Conservation (phyloP, 202 grass and related monocot genomes). For the Panicum virgatum region DNA sequence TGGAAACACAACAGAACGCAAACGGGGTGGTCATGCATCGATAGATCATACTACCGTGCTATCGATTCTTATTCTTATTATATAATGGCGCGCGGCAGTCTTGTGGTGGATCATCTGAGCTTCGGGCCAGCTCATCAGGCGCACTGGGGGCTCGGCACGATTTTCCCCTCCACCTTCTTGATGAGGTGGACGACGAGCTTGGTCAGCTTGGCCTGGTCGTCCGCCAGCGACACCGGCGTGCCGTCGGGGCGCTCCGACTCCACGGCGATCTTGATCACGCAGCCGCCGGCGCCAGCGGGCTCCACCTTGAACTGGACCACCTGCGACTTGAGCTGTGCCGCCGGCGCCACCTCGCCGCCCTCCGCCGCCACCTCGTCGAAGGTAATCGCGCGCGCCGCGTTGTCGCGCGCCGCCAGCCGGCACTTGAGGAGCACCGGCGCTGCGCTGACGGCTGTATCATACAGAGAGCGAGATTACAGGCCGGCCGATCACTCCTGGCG, state of each 20-base stretch:
- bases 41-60: background rate
- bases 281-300: background rate
- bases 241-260: conserved; percentile 35
- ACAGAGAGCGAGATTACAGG: no score
- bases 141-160: conserved; percentile 25
- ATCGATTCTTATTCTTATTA: background rate
- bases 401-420: background rate
- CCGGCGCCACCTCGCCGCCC: background rate
- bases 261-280: background rate
- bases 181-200: background rate
- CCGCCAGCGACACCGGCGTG: conserved; percentile 1
- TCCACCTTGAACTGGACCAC: conserved; percentile 11
- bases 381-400: background rate
- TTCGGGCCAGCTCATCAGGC: background rate
- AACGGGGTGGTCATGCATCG: background rate
- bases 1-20: background rate
- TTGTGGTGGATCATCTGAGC: background rate
- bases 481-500: background rate
- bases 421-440: background rate
- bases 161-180: conserved; percentile 39
- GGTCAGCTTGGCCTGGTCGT: background rate
- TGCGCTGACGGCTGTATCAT: background rate
- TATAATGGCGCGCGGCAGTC: background rate
- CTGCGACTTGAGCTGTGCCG: conserved; percentile 12
- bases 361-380: conserved; percentile 18